These are phyloP conservation scores for Furcasterigmium sp. DNA, from an alignment of 2,329 filamentous ascomycete genomes.

Conservation along the genomic window DNA sequence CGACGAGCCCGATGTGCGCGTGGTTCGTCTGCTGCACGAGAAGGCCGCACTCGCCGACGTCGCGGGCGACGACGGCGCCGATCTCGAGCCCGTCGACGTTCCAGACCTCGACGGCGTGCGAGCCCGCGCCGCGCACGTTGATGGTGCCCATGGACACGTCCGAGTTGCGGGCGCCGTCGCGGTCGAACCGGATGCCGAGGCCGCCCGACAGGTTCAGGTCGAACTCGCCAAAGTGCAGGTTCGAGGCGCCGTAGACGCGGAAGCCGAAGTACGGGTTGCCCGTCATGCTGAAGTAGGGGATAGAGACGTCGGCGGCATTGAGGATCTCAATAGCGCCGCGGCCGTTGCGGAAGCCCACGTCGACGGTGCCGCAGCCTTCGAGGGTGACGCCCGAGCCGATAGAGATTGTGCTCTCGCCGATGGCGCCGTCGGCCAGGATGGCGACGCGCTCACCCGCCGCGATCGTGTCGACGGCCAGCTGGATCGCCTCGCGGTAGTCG, in stretches of 20 bases:
- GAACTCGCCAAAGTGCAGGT: constrained; percentile 44
- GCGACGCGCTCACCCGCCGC: constrained; percentile 45
- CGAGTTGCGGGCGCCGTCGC: constrained; percentile 44
- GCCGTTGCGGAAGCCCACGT: constrained; percentile 33
- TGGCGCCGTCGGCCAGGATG: constrained; percentile 49
- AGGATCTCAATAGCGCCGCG: constrained; percentile 51
- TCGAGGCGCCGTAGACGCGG: constrained; percentile 45
- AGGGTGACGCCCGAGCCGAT: constrained; percentile 50
- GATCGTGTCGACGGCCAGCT: constrained; percentile 47
- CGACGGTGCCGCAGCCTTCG: constrained; percentile 53
- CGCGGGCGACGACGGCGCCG: constrained; percentile 44
- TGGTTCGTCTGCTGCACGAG: constrained; percentile 49
- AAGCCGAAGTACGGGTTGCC: constrained; percentile 53
- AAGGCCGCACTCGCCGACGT: constrained; percentile 52
- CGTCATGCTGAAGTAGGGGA: constrained; percentile 53
- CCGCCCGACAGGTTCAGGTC: constrained; percentile 50
- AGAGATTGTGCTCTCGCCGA: constrained; percentile 45
- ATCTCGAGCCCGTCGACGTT: constrained; percentile 51
- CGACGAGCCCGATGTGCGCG: constrained; percentile 46
- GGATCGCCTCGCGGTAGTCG: constrained; percentile 49
- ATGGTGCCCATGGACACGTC: constrained; percentile 50
- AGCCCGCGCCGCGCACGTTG: constrained; percentile 44
- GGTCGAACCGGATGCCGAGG: constrained; percentile 52
- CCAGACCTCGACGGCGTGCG: constrained; percentile 54
- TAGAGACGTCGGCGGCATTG: constrained; percentile 41